Conservation (phyloP, 2,329 filamentous ascomycete genomes). For the Venturiaceae sp. region DNA sequence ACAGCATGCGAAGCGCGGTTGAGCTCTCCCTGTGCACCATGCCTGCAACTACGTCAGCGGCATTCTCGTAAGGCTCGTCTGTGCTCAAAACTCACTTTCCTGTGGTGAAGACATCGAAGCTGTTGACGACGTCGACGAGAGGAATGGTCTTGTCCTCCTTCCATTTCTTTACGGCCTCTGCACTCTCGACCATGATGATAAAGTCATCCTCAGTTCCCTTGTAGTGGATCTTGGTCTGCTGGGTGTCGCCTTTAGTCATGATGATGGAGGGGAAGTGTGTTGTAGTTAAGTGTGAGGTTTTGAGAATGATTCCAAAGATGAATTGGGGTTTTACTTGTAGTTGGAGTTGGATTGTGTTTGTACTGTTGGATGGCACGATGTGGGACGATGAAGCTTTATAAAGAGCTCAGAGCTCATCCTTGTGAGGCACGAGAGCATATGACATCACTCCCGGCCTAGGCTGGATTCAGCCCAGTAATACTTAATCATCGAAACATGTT, state of each 20-base stretch:
- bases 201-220: conserved; percentile 66
- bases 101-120: conserved; percentile 83
- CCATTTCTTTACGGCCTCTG: conserved; percentile 67
- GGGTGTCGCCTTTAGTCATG: conserved; percentile 39
- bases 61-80: background rate
- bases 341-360: background rate
- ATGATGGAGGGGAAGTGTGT: conserved; percentile 8
- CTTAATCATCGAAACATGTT: background rate
- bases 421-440: background rate
- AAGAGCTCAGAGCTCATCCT: background rate
- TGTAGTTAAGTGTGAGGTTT: background rate
- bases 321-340: background rate
- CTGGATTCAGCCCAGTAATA: background rate
- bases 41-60: conserved; percentile 41
- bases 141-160: conserved; percentile 68
- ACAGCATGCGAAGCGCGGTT: conserved; percentile 40
- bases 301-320: too few species aligned
- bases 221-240: conserved; percentile 73
- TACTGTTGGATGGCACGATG: background rate
- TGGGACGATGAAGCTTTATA: background rate
- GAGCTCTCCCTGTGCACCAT: conserved; percentile 64
- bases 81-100: conserved; percentile 59
- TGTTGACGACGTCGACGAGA: conserved; percentile 72
- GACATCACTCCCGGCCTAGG: background rate
- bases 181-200: conserved; percentile 53